Base-by-base conservation (phyloP, 352 stramenopile species). In the Phytophthora agathidicida region DNA sequence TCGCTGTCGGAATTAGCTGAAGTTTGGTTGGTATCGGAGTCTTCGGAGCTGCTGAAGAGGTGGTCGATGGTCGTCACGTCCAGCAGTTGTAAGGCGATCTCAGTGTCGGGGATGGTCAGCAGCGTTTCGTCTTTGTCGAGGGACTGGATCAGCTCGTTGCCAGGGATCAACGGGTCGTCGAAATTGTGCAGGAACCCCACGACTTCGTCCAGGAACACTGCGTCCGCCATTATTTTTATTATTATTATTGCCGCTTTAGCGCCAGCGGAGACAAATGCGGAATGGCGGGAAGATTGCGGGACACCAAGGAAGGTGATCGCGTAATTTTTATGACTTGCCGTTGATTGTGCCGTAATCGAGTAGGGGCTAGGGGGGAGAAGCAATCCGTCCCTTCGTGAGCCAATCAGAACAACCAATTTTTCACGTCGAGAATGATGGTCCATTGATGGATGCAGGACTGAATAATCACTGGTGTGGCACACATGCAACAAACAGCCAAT, bases 161-260 rank as follows among this genome's bases (percentile, higher is more conserved):
- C 56, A 3, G 47, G 31, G 13, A 67, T 14, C 5, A 39, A 27
- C 5, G 60, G 44, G 14, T 68, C 49, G 32, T 67, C 63, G 4
- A 64, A 33, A n/a, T 47, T 43, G 41, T 57, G 56, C n/a, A 71
- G 38, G 44, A 71, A 67, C 0, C 54, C 56, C 23, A 60, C 41
- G 3, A 71, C 49, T 23, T 71, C 63, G 20, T 71, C 63, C 23
- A 71, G 33, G 17, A 56, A 68, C 14, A 64, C 5, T 5, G 63
- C 43, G 23, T 71, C 63, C 3, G 39, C 22, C 63, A 68, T 67
- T 9, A 5, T 1, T 13, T n/a, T n/a, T n/a, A n/a, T n/a, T n/a
- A n/a, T n/a, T n/a, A n/a, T n/a, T n/a, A n/a, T n/a, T 35, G 17
- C 16, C 5, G 47, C 47, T 46, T 69, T 8, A 5, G 41, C 19